A percentile compares a stretch with the other conserved stretches of the same genome.
Conservation (phyloP, 257 asterid genomes). For the Thymus mandschuricus region DNA sequence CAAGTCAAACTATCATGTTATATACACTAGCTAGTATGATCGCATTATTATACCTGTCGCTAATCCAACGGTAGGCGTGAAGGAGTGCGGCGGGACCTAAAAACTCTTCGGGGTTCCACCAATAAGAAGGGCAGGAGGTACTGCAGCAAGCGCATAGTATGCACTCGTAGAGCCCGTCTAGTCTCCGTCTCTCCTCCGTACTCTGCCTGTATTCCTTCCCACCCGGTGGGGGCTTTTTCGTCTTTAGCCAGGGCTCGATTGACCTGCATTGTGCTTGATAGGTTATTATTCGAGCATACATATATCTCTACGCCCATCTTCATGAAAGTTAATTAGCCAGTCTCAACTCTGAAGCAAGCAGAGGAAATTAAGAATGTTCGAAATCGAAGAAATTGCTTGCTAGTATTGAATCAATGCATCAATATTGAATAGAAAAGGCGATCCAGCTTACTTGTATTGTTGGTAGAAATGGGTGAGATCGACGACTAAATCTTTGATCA, state of each 20-base stretch:
- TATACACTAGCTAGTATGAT: too few relatives aligned
- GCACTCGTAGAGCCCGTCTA: slow-evolving; percentile 79
- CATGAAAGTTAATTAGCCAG: too few relatives aligned
- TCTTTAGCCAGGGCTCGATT: slow-evolving; percentile 82
- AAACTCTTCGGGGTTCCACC: slow-evolving; percentile 90
- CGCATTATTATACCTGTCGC: slow-evolving; percentile 50
- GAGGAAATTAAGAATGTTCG: too few relatives aligned
- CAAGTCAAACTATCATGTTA: too few relatives aligned
- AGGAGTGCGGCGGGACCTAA: slow-evolving; percentile 71
- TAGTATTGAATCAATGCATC: background rate
- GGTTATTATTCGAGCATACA: too few relatives aligned
- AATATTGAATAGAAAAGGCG: background rate
- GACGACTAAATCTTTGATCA: slow-evolving; percentile 77
- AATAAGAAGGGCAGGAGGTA: slow-evolving; percentile 80
- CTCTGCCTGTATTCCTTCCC: slow-evolving; percentile 67
- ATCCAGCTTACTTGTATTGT: slow-evolving; percentile 61
- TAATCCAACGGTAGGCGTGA: slow-evolving; percentile 79
- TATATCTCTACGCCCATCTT: too few relatives aligned
- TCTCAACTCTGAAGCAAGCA: too few relatives aligned
- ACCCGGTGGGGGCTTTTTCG: slow-evolving; percentile 49
- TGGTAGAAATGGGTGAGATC: slow-evolving; percentile 82
- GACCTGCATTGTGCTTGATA: slow-evolving; percentile 39
- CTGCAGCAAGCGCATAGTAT: slow-evolving; percentile 79
- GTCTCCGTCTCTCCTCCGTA: slow-evolving; percentile 54
- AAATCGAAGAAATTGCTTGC: too few relatives aligned